phyloP scores from a whole-genome alignment of 768 basidiomycete species.

The Boletus rubroflammeus region DNA sequence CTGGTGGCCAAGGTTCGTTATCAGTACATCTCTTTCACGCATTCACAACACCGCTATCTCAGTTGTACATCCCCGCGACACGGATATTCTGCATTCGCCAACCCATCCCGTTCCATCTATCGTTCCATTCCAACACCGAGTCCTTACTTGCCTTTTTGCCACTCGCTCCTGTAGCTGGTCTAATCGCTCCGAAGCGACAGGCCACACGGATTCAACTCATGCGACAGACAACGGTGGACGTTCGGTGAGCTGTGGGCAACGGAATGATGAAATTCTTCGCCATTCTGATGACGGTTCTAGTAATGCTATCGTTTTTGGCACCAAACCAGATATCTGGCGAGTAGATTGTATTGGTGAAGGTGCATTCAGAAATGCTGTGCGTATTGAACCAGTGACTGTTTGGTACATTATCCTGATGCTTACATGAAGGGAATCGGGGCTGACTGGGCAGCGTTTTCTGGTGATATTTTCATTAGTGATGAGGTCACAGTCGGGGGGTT shows the following conservation, averaged over 20 bases:
- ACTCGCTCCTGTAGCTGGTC: constrained; percentile 45
- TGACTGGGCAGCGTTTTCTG: constrained; percentile 59
- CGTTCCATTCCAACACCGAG: constrained; percentile 50
- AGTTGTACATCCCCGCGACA: constrained; percentile 56
- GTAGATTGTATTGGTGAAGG: constrained; percentile 63
- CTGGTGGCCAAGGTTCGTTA: constrained; percentile 34
- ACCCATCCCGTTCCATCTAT: constrained; percentile 66
- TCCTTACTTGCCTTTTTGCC: constrained; percentile 62
- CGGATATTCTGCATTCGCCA: constrained; percentile 55
- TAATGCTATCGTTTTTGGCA: constrained; percentile 43
- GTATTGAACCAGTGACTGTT: constrained; percentile 19
- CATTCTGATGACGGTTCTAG: constrained; percentile 29
- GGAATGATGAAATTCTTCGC: not conserved
- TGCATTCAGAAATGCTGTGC: constrained; percentile 52
- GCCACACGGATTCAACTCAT: constrained; percentile 57
- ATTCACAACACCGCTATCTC: not conserved
- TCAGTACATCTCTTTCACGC: not conserved
- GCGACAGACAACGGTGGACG: constrained; percentile 67
- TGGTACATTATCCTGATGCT: constrained; percentile 3
- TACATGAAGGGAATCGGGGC: constrained; percentile 53
- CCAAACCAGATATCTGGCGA: constrained; percentile 72
- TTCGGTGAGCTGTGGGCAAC: constrained; percentile 34
- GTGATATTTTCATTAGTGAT: constrained; percentile 53
- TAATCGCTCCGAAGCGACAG: constrained; percentile 26
- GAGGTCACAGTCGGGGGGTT: constrained; percentile 58